Percentiles rank a stretch among this genome's conserved stretches.
phyloP scores from a whole-genome alignment of 208 protist species.

The Tritrichomonas foetus region DNA sequence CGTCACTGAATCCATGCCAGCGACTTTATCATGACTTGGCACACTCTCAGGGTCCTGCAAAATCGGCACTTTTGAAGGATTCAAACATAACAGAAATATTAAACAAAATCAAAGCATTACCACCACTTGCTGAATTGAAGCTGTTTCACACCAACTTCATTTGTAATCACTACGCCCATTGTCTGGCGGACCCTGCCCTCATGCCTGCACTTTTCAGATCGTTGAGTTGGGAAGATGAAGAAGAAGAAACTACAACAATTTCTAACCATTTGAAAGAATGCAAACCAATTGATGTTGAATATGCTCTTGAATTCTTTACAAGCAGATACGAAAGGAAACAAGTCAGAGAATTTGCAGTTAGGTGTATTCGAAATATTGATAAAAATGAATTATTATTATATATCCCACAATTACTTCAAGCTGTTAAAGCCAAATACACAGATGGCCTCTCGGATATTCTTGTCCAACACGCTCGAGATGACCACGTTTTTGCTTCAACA shows the following conservation, averaged over 20 bases:
- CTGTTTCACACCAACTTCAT: neutral
- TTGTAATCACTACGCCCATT: conserved; percentile 20
- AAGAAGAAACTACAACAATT: neutral
- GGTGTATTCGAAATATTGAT: neutral
- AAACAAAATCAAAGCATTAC: conserved; percentile 26
- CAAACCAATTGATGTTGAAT: conserved; percentile 24
- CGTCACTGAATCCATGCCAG: neutral
- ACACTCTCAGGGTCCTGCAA: neutral
- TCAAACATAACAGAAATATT: neutral
- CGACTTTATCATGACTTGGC: neutral
- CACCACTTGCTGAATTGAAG: neutral
- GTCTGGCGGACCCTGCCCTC: neutral
- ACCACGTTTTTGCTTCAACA: neutral
- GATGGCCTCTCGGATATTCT: neutral
- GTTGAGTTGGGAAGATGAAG: neutral
- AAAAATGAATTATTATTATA: neutral
- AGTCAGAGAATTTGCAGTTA: neutral
- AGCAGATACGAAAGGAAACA: neutral
- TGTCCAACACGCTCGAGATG: neutral
- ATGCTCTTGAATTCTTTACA: conserved; percentile 27
- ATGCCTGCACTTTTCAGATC: conserved; percentile 5
- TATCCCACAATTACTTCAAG: neutral
- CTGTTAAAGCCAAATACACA: conserved; percentile 26
- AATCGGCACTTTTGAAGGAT: neutral
- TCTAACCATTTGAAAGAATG: neutral